phyloP scores from a whole-genome alignment of 208 protist genomes.

The Leishmania tropica region DNA sequence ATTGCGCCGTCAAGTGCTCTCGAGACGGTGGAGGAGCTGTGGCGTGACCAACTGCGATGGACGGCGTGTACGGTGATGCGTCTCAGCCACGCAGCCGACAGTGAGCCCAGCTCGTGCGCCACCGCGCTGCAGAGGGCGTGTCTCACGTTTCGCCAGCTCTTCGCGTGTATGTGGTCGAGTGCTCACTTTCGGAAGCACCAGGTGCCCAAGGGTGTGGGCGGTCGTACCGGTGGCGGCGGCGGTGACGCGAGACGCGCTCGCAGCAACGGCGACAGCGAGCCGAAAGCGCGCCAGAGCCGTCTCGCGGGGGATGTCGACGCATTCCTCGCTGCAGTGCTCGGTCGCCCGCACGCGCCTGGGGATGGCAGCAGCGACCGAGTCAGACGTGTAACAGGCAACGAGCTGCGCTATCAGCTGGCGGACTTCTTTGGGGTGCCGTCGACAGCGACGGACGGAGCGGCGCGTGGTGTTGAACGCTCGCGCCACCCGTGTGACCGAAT shows the following conservation, averaged over 20 bases:
- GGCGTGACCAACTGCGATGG: slow-evolving; percentile 4
- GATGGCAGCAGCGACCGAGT: neutral
- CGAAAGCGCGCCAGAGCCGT: neutral
- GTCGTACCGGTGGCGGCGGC: neutral
- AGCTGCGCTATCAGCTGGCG: slow-evolving; percentile 5
- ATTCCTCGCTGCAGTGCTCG: slow-evolving; percentile 8
- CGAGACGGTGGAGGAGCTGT: slow-evolving; percentile 9
- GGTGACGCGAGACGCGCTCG: neutral
- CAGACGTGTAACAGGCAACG: neutral
- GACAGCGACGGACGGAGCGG: neutral
- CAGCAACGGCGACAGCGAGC: neutral
- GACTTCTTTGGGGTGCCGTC: slow-evolving; percentile 20
- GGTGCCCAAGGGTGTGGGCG: slow-evolving; percentile 1
- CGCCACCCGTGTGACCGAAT: neutral
- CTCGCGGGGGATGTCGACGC: neutral
- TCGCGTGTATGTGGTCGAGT: slow-evolving; percentile 11
- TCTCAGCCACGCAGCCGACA: neutral
- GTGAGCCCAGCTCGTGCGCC: neutral
- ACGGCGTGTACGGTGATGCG: slow-evolving; percentile 1
- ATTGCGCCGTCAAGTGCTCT: neutral
- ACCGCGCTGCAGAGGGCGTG: neutral
- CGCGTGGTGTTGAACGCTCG: neutral
- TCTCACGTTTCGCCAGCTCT: slow-evolving; percentile 9
- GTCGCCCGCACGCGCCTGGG: neutral
- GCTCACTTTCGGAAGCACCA: slow-evolving; percentile 22